Percentiles rank a stretch among this genome's conserved stretches.
Conservation (phyloP, 2,329 filamentous ascomycete genomes). For the Aureobasidium mangrovei region DNA sequence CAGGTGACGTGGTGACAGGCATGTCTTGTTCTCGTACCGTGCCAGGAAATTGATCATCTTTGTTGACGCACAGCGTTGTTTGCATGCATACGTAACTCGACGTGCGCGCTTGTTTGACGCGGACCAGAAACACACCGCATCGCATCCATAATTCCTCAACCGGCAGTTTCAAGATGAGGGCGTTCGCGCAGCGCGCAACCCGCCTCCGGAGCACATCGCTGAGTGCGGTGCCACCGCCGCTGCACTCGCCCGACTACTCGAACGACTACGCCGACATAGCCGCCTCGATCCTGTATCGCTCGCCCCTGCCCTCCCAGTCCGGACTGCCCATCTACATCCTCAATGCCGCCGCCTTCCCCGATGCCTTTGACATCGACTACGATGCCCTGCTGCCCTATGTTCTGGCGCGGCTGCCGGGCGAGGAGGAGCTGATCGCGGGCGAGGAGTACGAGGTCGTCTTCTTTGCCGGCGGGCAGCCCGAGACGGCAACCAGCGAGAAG, state of each 20-base stretch:
- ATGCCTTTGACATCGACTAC: constrained; percentile 46
- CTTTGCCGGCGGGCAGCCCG: constrained; percentile 46
- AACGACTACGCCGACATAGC: constrained; percentile 40
- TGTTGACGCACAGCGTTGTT: background rate
- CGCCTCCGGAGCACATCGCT: constrained; percentile 34
- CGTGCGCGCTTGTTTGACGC: too few relatives aligned
- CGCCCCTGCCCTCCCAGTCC: constrained; percentile 41
- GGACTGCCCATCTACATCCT: constrained; percentile 46
- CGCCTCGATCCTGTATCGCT: constrained; percentile 46
- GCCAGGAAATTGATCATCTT: too few relatives aligned
- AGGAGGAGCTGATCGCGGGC: constrained; percentile 46
- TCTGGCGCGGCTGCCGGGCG: constrained; percentile 44
- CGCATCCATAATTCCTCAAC: too few relatives aligned
- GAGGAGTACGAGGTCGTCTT: constrained; percentile 49
- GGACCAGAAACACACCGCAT: too few relatives aligned
- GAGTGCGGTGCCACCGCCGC: constrained; percentile 38
- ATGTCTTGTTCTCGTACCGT: too few relatives aligned
- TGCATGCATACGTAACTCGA: background rate
- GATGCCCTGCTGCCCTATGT: constrained; percentile 48
- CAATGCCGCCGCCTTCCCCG: constrained; percentile 49
- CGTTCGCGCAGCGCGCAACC: constrained; percentile 16
- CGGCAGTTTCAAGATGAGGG: constrained; percentile 14
- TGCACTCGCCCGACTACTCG: constrained; percentile 39
- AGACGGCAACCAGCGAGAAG: constrained; percentile 34
- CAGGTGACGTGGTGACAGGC: too few relatives aligned